Percentiles rank a stretch among this genome's conserved stretches.
phyloP scores from a whole-genome alignment of 306 rosid species.

The Fagus crenata region DNA sequence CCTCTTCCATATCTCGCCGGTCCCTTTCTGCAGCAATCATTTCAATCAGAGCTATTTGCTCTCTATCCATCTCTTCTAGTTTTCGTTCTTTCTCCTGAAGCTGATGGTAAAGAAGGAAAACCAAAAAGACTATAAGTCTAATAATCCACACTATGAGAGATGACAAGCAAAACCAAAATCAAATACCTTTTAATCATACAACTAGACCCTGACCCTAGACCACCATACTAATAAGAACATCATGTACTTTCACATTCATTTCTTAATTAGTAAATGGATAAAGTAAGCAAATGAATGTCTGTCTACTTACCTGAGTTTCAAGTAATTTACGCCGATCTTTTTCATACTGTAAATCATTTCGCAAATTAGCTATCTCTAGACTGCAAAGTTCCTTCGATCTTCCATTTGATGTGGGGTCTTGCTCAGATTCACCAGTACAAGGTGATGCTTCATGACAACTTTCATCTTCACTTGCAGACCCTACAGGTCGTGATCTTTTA shows the following conservation, averaged over 20 bases:
- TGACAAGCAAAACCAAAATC: neutral
- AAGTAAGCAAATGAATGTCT: neutral
- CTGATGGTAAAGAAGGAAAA: slow-evolving; percentile 5
- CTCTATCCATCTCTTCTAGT: neutral
- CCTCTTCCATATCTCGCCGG: neutral
- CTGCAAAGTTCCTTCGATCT: neutral
- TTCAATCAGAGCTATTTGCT: neutral
- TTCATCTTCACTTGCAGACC: neutral
- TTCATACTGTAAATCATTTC: neutral
- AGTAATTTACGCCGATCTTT: neutral
- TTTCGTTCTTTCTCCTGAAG: neutral
- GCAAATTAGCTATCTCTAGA: neutral
- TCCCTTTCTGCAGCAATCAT: neutral
- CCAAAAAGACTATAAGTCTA: neutral
- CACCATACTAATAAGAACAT: too few species aligned
- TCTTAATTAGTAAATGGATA: neutral
- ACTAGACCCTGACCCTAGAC: too few species aligned
- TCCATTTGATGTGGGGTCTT: neutral
- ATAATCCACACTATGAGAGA: neutral
- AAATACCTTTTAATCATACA: too few species aligned
- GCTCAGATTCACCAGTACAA: neutral
- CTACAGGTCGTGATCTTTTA: neutral
- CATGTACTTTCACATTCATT: too few species aligned
- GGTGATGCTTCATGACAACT: neutral
- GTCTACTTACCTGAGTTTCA: slow-evolving; percentile 2